A percentile compares a stretch with the other conserved stretches of the same genome.
Evolutionary conservation across 2,329 filamentous ascomycete genomes (phyloP).

Genomic region (Neocatenulostroma microsporum): DNA sequence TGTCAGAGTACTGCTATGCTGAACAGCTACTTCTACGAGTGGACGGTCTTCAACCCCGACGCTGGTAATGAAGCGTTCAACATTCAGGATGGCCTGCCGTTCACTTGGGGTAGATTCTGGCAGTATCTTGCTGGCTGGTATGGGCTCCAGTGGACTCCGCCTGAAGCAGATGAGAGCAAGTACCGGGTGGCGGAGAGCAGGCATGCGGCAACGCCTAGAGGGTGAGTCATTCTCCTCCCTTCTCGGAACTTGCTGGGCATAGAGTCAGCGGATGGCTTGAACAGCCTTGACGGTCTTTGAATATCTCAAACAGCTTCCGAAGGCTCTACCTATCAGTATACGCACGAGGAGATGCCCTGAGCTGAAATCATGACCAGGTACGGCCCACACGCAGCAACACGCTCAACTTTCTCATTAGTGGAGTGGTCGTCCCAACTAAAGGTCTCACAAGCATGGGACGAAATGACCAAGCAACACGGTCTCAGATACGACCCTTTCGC

Average conservation of each 20-base stretch:
- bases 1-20: slow-evolving; percentile 37
- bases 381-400: slow-evolving; percentile 11
- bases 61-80: slow-evolving; percentile 42
- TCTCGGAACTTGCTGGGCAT: too few relatives aligned
- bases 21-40: slow-evolving; percentile 43
- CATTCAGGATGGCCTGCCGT: slow-evolving; percentile 36
- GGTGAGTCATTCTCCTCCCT: slow-evolving; percentile 7
- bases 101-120: slow-evolving; percentile 44
- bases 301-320: too few relatives aligned
- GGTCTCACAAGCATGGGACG: slow-evolving; percentile 38
- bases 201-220: slow-evolving; percentile 10
- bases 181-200: slow-evolving; percentile 10
- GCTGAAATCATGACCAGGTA: slow-evolving; percentile 7
- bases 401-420: slow-evolving; percentile 11
- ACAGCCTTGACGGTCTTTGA: too few relatives aligned
- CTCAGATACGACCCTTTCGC: slow-evolving; percentile 20
- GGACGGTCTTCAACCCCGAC: slow-evolving; percentile 36
- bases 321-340: too few relatives aligned
- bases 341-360: too few relatives aligned
- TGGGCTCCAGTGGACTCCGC: slow-evolving; percentile 16
- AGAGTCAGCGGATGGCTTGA: too few relatives aligned
- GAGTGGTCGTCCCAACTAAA: slow-evolving; percentile 41
- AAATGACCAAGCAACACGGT: slow-evolving; percentile 11
- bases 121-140: slow-evolving; percentile 40
- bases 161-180: slow-evolving; percentile 10